Conservation (phyloP, 805 yeast species). For the Ascoidea asiatica region DNA sequence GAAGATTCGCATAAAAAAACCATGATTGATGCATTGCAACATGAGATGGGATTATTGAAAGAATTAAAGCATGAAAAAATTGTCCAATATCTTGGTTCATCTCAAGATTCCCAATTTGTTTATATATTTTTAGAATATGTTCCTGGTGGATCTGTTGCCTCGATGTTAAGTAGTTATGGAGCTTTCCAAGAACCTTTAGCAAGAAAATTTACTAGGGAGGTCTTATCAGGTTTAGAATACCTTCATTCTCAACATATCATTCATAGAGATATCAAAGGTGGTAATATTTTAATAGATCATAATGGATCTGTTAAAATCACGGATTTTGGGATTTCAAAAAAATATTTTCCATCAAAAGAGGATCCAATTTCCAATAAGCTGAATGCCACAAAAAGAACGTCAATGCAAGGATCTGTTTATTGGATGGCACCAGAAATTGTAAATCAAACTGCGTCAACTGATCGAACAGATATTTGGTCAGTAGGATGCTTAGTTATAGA, state of each 20-base stretch:
- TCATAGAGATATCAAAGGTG: slow-evolving; percentile 55
- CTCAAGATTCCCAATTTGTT: slow-evolving; percentile 8
- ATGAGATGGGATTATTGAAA: slow-evolving; percentile 26
- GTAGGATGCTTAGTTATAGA: slow-evolving; percentile 90
- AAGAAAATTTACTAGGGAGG: slow-evolving; percentile 40
- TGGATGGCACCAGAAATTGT: slow-evolving; percentile 99
- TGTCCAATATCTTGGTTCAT: slow-evolving; percentile 44
- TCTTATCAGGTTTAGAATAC: slow-evolving; percentile 39
- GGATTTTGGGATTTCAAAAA: slow-evolving; percentile 50
- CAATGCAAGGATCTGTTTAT: slow-evolving; percentile 69
- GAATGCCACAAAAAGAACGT: slow-evolving; percentile 31
- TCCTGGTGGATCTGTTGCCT: slow-evolving; percentile 34
- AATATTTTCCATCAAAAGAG: slow-evolving; percentile 18
- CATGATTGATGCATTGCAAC: slow-evolving; percentile 68
- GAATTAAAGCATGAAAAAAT: slow-evolving; percentile 45
- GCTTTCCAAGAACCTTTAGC: slow-evolving; percentile 50
- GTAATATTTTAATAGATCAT: slow-evolving; percentile 45
- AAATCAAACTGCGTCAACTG: slow-evolving; percentile 80
- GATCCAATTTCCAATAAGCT: not conserved
- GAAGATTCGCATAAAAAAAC: slow-evolving; percentile 11
- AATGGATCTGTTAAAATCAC: slow-evolving; percentile 51
- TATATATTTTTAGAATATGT: slow-evolving; percentile 25
- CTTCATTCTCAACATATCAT: slow-evolving; percentile 44
- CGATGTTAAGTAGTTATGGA: slow-evolving; percentile 44
- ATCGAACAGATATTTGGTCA: slow-evolving; percentile 94